phyloP scores from a whole-genome alignment of 345 rosid species.

The Brassica napus region DNA sequence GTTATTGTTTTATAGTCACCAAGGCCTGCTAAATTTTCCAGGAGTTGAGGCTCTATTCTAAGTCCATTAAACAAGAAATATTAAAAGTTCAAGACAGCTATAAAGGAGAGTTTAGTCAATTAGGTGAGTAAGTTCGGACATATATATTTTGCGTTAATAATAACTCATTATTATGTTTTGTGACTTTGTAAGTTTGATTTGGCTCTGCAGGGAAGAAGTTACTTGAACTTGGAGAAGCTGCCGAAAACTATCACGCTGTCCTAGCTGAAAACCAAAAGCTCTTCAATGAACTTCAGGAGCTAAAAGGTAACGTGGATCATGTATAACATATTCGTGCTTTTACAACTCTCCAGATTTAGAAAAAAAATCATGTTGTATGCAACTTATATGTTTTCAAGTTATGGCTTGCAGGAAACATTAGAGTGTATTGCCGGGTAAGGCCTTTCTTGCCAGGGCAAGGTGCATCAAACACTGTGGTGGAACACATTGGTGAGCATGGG shows the following conservation, averaged over 20 bases:
- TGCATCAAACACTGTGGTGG: slow-evolving; percentile 51
- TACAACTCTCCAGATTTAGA: not conserved
- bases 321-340: not conserved
- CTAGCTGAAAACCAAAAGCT: slow-evolving; percentile 79
- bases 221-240: slow-evolving; percentile 56
- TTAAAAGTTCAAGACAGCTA: slow-evolving; percentile 44
- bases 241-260: slow-evolving; percentile 64
- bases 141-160: not conserved
- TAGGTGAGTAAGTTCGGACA: slow-evolving; percentile 50
- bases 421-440: slow-evolving; percentile 84
- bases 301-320: slow-evolving; percentile 61
- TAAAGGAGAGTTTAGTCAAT: slow-evolving; percentile 48
- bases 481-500: slow-evolving; percentile 70
- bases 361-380: not conserved
- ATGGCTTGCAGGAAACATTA: slow-evolving; percentile 70
- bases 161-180: not conserved
- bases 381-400: slow-evolving; percentile 5
- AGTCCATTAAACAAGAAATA: slow-evolving; percentile 67
- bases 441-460: slow-evolving; percentile 72
- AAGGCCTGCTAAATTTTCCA: slow-evolving; percentile 38
- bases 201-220: slow-evolving; percentile 52
- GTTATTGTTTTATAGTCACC: slow-evolving; percentile 7
- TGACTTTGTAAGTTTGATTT: slow-evolving; percentile 15
- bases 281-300: slow-evolving; percentile 89
- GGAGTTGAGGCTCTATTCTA: slow-evolving; percentile 60